These are phyloP conservation scores for Moelleriella libera DNA, from an alignment of 2,329 filamentous ascomycete species.

Conservation along the genomic window DNA sequence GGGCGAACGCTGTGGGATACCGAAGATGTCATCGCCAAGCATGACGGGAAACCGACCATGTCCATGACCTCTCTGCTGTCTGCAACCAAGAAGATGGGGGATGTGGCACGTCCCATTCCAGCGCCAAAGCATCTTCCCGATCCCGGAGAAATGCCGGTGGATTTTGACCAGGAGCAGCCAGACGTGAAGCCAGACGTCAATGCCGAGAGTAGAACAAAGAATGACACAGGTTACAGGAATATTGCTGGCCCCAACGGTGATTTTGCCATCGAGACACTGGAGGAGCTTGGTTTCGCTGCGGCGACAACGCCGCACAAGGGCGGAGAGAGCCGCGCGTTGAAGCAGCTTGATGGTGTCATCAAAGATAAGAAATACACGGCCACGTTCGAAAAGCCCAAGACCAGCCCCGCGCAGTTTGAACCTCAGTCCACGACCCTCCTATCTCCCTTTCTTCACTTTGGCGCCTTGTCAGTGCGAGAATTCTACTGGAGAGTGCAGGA, in stretches of 20 bases:
- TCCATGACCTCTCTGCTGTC: conserved; percentile 52
- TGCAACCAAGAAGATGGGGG: conserved; percentile 48
- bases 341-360: conserved; percentile 43
- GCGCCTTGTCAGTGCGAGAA: conserved; percentile 52
- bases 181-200: conserved; percentile 45
- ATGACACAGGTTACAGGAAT: conserved; percentile 42
- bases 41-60: conserved; percentile 61
- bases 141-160: conserved; percentile 46
- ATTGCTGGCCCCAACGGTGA: conserved; percentile 55
- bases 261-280: conserved; percentile 56
- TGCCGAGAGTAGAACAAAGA: conserved; percentile 31
- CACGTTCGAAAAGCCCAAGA: conserved; percentile 64
- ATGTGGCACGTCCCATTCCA: conserved; percentile 45
- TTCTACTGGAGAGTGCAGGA: conserved; percentile 62
- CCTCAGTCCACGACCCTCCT: conserved; percentile 62
- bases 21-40: conserved; percentile 50
- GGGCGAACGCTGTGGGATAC: conserved; percentile 64
- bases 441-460: conserved; percentile 63
- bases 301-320: conserved; percentile 55
- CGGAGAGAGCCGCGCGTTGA: conserved; percentile 53
- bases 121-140: conserved; percentile 46
- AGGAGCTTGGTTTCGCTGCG: conserved; percentile 52
- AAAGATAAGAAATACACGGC: conserved; percentile 51
- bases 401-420: conserved; percentile 58
- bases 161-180: conserved; percentile 42